Conservation (phyloP, 768 basidiomycete genomes). For the Psilocybe cyanescens region DNA sequence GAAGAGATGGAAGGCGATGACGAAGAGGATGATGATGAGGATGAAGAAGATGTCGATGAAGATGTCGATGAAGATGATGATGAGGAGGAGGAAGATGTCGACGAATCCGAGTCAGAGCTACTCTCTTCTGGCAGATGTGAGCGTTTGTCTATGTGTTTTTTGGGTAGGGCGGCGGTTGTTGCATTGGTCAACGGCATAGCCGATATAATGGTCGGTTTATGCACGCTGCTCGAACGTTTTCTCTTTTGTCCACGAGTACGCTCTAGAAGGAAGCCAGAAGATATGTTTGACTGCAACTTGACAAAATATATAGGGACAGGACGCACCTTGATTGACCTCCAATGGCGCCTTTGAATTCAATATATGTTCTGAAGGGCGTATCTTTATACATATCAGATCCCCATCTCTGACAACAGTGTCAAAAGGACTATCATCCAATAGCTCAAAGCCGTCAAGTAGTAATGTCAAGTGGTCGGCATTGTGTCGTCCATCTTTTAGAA, state of each 20-base stretch:
- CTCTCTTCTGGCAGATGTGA: slow-evolving; percentile 4
- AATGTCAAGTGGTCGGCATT: slow-evolving; percentile 30
- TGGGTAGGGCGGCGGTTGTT: background rate
- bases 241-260: slow-evolving; percentile 22
- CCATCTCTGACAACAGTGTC: slow-evolving; percentile 48
- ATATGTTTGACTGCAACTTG: too few relatives aligned
- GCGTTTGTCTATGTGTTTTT: slow-evolving; percentile 4
- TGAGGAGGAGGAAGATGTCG: slow-evolving; percentile 28
- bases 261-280: background rate
- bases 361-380: background rate
- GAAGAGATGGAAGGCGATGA: slow-evolving; percentile 21
- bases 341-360: slow-evolving; percentile 2
- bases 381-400: slow-evolving; percentile 45
- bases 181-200: slow-evolving; percentile 1
- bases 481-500: slow-evolving; percentile 28
- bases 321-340: slow-evolving; percentile 7
- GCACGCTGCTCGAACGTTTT: slow-evolving; percentile 22
- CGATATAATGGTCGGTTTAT: background rate
- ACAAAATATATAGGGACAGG: too few relatives aligned
- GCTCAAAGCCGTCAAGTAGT: slow-evolving; percentile 50
- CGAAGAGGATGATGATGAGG: slow-evolving; percentile 18
- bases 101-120: slow-evolving; percentile 19
- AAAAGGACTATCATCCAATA: slow-evolving; percentile 43
- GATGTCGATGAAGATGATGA: slow-evolving; percentile 26
- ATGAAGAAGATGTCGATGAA: slow-evolving; percentile 15